phyloP scores from a whole-genome alignment of 148 eudicot genomes.

The Arctostaphylos glauca region DNA sequence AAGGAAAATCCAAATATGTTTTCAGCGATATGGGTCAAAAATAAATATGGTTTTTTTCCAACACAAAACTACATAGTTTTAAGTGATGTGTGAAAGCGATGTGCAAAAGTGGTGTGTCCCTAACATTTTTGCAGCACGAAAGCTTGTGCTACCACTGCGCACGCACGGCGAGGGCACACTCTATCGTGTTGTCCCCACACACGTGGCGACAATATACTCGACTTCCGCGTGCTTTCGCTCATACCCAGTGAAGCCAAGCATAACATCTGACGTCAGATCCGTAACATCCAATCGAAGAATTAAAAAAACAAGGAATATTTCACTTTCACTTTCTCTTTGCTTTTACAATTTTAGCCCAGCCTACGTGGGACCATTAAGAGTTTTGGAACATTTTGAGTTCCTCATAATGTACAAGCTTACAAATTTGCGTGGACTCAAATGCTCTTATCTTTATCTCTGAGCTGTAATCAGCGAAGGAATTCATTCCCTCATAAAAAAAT shows the following conservation, averaged over 20 bases:
- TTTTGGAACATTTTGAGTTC: not conserved
- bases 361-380: not conserved
- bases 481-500: too few species aligned
- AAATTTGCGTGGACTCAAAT: not conserved
- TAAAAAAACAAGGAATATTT: too few species aligned
- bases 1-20: too few species aligned
- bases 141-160: conserved; percentile 9
- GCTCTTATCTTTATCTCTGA: not conserved
- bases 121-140: not conserved
- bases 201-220: not conserved
- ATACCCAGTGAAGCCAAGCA: not conserved
- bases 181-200: not conserved
- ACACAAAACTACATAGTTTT: too few species aligned
- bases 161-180: not conserved
- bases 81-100: too few species aligned
- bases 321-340: not conserved
- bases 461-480: not conserved
- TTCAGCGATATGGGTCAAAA: too few species aligned
- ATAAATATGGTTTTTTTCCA: too few species aligned
- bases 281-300: not conserved
- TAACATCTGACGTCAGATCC: not conserved
- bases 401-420: not conserved
- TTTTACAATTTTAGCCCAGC: not conserved
- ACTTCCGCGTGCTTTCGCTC: not conserved
- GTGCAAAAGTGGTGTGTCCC: too few species aligned